Conservation (phyloP, 345 rosid species). For the Salix purpurea region DNA sequence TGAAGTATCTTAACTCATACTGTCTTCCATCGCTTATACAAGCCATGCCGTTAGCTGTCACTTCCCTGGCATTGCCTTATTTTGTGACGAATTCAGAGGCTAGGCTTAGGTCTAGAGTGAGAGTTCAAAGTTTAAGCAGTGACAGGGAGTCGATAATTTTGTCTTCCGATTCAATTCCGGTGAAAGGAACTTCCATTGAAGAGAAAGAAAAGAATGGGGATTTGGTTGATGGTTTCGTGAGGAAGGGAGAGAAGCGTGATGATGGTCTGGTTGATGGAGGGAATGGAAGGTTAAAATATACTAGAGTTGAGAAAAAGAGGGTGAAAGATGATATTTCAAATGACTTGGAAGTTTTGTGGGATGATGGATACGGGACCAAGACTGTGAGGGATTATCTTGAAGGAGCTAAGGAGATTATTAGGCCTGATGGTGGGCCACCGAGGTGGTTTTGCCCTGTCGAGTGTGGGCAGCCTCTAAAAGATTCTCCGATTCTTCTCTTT, state of each 20-base stretch:
- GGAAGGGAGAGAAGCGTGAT: background rate
- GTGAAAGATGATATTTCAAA: slow-evolving; percentile 28
- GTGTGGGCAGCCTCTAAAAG: slow-evolving; percentile 57
- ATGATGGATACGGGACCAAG: slow-evolving; percentile 71
- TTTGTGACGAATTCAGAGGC: slow-evolving; percentile 19
- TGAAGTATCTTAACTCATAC: background rate
- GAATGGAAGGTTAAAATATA: slow-evolving; percentile 28
- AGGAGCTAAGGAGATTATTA: slow-evolving; percentile 51
- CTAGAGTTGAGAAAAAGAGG: slow-evolving; percentile 21
- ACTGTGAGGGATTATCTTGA: slow-evolving; percentile 62
- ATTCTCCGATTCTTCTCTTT: slow-evolving; percentile 68
- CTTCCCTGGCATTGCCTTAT: slow-evolving; percentile 27
- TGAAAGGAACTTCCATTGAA: slow-evolving; percentile 36
- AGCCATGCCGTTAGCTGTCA: slow-evolving; percentile 32
- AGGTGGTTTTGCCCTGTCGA: slow-evolving; percentile 89
- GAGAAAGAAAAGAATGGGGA: slow-evolving; percentile 25
- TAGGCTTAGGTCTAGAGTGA: slow-evolving; percentile 35
- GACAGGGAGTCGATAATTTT: slow-evolving; percentile 26
- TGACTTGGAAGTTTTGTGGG: slow-evolving; percentile 64
- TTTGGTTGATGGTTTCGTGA: background rate
- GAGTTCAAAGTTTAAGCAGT: slow-evolving; percentile 38
- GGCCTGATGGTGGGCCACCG: slow-evolving; percentile 70
- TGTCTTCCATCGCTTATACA: background rate
- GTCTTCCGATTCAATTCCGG: slow-evolving; percentile 27
- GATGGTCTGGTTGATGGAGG: slow-evolving; percentile 24